phyloP scores from a whole-genome alignment of 192 early-diverging fungal genomes.

The Coemansia brasiliensis region DNA sequence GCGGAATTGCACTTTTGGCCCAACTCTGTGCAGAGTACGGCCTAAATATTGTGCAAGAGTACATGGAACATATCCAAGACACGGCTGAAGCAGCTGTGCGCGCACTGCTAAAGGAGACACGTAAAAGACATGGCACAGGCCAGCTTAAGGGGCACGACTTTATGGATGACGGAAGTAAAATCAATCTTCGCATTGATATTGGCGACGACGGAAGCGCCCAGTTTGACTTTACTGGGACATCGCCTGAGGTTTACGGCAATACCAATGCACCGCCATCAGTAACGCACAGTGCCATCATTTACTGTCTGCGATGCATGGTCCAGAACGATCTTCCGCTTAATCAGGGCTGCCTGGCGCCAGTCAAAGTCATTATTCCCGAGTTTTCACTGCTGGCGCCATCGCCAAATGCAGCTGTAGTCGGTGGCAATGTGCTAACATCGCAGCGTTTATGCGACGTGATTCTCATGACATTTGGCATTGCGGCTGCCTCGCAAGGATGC shows the following conservation, averaged over 20 bases:
- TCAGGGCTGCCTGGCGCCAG: slow-evolving; percentile 88
- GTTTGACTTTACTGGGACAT: slow-evolving; percentile 95
- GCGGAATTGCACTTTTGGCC: slow-evolving; percentile 83
- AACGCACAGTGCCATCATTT: slow-evolving; percentile 92
- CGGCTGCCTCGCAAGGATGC: slow-evolving; percentile 90
- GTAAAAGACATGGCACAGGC: slow-evolving; percentile 39
- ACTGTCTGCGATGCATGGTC: slow-evolving; percentile 92
- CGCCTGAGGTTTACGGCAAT: slow-evolving; percentile 85
- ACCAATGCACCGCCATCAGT: slow-evolving; percentile 77
- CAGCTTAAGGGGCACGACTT: slow-evolving; percentile 61
- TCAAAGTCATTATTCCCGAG: slow-evolving; percentile 77
- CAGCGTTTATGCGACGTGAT: slow-evolving; percentile 93
- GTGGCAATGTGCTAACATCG: slow-evolving; percentile 94
- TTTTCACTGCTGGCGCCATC: slow-evolving; percentile 78
- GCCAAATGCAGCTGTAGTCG: slow-evolving; percentile 88
- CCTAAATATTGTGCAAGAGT: slow-evolving; percentile 85
- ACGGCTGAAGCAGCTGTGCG: slow-evolving; percentile 88
- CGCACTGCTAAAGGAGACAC: slow-evolving; percentile 67
- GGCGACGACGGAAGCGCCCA: slow-evolving; percentile 70
- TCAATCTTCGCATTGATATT: slow-evolving; percentile 74
- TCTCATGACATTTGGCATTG: slow-evolving; percentile 84
- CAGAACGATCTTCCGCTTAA: slow-evolving; percentile 90
- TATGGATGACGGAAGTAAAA: slow-evolving; percentile 93
- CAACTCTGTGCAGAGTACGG: slow-evolving; percentile 83
- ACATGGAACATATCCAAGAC: slow-evolving; percentile 89